phyloP scores from a whole-genome alignment of 2,329 filamentous ascomycete genomes.

The Pezicula radicicola region DNA sequence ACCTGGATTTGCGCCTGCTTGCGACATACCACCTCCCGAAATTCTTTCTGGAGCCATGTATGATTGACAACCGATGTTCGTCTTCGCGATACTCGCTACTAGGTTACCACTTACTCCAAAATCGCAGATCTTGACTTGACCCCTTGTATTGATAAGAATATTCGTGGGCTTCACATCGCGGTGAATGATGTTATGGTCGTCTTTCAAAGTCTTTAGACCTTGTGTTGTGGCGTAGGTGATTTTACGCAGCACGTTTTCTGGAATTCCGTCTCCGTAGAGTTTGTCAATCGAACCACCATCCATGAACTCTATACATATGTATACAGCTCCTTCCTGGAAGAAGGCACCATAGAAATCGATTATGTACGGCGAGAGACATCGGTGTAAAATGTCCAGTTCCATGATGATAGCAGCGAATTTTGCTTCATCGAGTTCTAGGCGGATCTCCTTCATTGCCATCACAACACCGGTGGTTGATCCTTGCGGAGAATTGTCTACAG shows the following conservation, averaged over 20 bases:
- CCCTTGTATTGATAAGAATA: slow-evolving; percentile 84
- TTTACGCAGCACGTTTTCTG: slow-evolving; percentile 83
- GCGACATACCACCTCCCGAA: slow-evolving; percentile 76
- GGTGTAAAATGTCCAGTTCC: slow-evolving; percentile 93
- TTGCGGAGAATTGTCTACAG: slow-evolving; percentile 26
- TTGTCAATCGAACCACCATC: slow-evolving; percentile 98
- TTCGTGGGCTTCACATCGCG: slow-evolving; percentile 99
- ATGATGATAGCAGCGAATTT: slow-evolving; percentile 98
- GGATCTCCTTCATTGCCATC: slow-evolving; percentile 99
- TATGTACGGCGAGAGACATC: slow-evolving; percentile 92
- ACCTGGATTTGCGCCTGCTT: slow-evolving; percentile 62
- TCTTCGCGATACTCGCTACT: slow-evolving; percentile 96
- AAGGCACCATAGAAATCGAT: slow-evolving; percentile 99
- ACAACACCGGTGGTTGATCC: slow-evolving; percentile 67
- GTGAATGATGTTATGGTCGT: slow-evolving; percentile 99
- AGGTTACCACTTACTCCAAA: slow-evolving; percentile 97
- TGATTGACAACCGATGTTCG: slow-evolving; percentile 97
- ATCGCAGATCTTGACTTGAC: slow-evolving; percentile 97
- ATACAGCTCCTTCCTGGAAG: slow-evolving; percentile 97
- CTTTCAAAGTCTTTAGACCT: slow-evolving; percentile 90
- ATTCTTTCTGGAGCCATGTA: slow-evolving; percentile 99
- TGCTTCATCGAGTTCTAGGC: slow-evolving; percentile 90
- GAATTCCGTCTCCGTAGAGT: slow-evolving; percentile 85
- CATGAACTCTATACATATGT: slow-evolving; percentile 99
- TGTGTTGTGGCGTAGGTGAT: slow-evolving; percentile 87